Percentiles rank a stretch among this genome's conserved stretches.
These are phyloP conservation scores for Backusella circina DNA, from an alignment of 192 early-diverging fungal genomes.

Conservation along the genomic window DNA sequence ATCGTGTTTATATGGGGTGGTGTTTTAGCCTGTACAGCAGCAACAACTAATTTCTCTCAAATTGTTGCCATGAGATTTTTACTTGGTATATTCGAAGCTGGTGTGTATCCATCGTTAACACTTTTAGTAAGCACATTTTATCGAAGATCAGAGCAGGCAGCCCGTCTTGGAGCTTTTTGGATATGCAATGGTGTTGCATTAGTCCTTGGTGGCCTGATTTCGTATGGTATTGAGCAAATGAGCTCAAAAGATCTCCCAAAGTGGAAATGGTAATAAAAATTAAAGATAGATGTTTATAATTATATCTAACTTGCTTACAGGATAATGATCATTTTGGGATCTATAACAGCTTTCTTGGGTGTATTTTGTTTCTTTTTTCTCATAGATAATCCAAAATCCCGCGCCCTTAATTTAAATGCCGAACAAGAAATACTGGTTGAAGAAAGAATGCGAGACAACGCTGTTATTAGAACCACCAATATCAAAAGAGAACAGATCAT, in stretches of 20 bases:
- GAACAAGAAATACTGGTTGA: conserved; percentile 26
- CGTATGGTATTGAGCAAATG: conserved; percentile 31
- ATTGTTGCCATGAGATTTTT: conserved; percentile 25
- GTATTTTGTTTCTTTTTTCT: conserved; percentile 28
- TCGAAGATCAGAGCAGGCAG: conserved; percentile 20
- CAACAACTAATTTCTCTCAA: conserved; percentile 23
- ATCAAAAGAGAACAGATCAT: conserved; percentile 21
- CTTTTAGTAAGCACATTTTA: conserved; percentile 27
- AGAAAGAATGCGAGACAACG: conserved; percentile 27
- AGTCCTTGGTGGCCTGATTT: conserved; percentile 15
- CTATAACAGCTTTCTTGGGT: conserved; percentile 11
- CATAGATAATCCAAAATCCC: conserved; percentile 29
- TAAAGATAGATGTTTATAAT: not conserved
- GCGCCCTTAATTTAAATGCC: conserved; percentile 13
- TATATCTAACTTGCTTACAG: not conserved
- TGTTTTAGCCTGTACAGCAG: conserved; percentile 11
- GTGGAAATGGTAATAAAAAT: conserved; percentile 27
- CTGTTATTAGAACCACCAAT: conserved; percentile 14
- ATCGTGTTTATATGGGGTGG: conserved; percentile 26
- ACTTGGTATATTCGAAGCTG: conserved; percentile 30
- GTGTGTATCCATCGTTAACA: conserved; percentile 23
- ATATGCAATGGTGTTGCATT: conserved; percentile 23
- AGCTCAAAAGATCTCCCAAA: not conserved
- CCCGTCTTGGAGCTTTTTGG: conserved; percentile 25
- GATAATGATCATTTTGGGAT: conserved; percentile 33